Percentiles rank a stretch among this genome's conserved stretches.
These are phyloP conservation scores for Trichaptum fuscoviolaceum DNA, from an alignment of 768 basidiomycete species.

Conservation along the genomic window DNA sequence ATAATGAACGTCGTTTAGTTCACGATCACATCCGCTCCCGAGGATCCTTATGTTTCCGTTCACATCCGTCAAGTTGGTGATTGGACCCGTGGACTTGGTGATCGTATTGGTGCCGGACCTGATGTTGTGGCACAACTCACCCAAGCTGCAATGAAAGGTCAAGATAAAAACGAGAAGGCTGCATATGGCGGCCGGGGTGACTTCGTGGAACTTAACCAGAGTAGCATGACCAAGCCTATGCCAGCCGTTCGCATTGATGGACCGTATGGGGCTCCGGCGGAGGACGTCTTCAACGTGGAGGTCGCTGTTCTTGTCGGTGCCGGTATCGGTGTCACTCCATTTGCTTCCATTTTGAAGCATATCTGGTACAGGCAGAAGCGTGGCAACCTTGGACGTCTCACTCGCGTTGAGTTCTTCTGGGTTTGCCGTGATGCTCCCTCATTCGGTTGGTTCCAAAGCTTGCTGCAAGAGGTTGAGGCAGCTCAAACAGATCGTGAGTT, in stretches of 20 bases:
- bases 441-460: conserved; percentile 95
- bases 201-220: conserved; percentile 72
- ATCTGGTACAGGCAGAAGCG: conserved; percentile 91
- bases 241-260: conserved; percentile 80
- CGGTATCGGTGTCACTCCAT: conserved; percentile 94
- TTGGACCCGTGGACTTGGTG: conserved; percentile 78
- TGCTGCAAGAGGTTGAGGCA: conserved; percentile 83
- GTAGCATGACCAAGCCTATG: conserved; percentile 43
- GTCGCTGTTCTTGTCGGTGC: conserved; percentile 91
- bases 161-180: conserved; percentile 51
- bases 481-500: conserved; percentile 84
- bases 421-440: conserved; percentile 90
- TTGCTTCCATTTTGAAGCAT: conserved; percentile 91
- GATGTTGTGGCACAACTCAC: conserved; percentile 75
- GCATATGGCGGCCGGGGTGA: conserved; percentile 55
- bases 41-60: conserved; percentile 87
- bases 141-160: conserved; percentile 68
- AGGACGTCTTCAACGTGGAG: conserved; percentile 81
- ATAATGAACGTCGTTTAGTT: conserved; percentile 46
- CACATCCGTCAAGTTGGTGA: conserved; percentile 95
- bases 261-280: conserved; percentile 89
- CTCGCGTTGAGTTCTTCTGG: conserved; percentile 94
- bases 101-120: conserved; percentile 79
- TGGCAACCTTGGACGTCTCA: conserved; percentile 71
- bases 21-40: conserved; percentile 92